Conservation (phyloP, 306 rosid species). For the Castanospermum australe region DNA sequence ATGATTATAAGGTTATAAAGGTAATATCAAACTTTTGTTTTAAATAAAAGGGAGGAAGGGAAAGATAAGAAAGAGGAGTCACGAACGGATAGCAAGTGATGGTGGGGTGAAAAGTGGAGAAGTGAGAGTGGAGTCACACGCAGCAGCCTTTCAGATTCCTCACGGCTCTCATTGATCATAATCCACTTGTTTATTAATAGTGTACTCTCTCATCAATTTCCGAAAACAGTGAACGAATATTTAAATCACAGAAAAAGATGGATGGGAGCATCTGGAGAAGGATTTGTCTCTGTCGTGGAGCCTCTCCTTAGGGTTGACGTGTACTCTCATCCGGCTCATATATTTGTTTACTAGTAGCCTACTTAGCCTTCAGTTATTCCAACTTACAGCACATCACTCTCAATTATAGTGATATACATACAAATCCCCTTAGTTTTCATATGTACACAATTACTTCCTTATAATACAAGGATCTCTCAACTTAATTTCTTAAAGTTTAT, state of each 20-base stretch:
- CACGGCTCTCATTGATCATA: neutral
- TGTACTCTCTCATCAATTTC: too few relatives aligned
- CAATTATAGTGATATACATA: too few relatives aligned
- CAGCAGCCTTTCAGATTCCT: constrained; percentile 6
- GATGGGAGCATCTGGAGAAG: neutral
- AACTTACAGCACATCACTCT: neutral
- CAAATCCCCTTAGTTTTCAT: too few relatives aligned
- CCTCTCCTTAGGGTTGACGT: neutral
- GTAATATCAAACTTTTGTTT: too few relatives aligned
- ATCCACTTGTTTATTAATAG: neutral
- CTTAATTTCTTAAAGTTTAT: too few relatives aligned
- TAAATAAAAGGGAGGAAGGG: too few relatives aligned
- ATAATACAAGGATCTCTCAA: too few relatives aligned
- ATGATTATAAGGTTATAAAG: too few relatives aligned
- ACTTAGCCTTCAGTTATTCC: neutral
- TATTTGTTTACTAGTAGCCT: neutral
- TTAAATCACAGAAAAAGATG: neutral
- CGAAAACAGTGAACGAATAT: neutral
- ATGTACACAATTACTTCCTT: too few relatives aligned
- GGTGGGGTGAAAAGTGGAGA: neutral
- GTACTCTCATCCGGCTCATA: neutral
- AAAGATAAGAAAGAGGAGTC: too few relatives aligned
- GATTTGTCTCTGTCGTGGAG: neutral
- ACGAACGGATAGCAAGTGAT: too few relatives aligned
- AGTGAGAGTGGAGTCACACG: neutral